phyloP scores from a whole-genome alignment of 2,329 filamentous ascomycete species.

The Penicillium sp. region DNA sequence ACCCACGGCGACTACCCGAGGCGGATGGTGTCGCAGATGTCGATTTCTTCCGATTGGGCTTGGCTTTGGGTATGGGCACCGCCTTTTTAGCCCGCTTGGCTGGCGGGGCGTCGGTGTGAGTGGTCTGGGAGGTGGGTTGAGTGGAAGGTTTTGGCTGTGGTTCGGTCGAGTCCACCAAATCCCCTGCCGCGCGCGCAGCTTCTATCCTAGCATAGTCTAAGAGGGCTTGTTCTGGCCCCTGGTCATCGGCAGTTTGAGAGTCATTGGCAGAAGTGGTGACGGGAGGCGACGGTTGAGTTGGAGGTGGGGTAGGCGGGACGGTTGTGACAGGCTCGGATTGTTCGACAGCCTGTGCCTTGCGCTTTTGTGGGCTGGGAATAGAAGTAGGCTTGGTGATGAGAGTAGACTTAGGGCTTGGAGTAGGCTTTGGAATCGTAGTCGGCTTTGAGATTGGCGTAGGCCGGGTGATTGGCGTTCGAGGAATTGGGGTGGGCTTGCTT shows the following conservation, averaged over 20 bases:
- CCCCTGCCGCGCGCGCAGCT: constrained; percentile 6
- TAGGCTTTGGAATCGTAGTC: neutral
- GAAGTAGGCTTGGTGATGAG: constrained; percentile 16
- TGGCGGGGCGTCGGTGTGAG: constrained; percentile 24
- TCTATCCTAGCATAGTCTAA: constrained; percentile 6
- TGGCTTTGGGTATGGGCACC: constrained; percentile 11
- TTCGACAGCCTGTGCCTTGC: constrained; percentile 26
- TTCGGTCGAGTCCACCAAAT: constrained; percentile 6
- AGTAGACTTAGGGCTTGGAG: neutral
- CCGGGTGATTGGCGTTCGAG: neutral
- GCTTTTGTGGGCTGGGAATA: constrained; percentile 29
- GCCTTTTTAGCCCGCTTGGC: constrained; percentile 30
- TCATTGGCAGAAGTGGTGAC: constrained; percentile 16
- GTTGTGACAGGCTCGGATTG: constrained; percentile 9
- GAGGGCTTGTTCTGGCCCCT: constrained; percentile 8
- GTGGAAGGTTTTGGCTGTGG: constrained; percentile 3
- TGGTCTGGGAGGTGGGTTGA: neutral
- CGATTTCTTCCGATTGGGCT: constrained; percentile 8
- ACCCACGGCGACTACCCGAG: constrained; percentile 6
- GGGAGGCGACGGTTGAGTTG: constrained; percentile 20
- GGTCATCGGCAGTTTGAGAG: constrained; percentile 13
- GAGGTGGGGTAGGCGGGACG: constrained; percentile 11
- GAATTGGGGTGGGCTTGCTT: neutral
- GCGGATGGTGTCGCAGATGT: constrained; percentile 24
- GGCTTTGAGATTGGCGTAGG: neutral